phyloP scores from a whole-genome alignment of 371 early-diverging fungal genomes.

The Actinomortierella ambigua region DNA sequence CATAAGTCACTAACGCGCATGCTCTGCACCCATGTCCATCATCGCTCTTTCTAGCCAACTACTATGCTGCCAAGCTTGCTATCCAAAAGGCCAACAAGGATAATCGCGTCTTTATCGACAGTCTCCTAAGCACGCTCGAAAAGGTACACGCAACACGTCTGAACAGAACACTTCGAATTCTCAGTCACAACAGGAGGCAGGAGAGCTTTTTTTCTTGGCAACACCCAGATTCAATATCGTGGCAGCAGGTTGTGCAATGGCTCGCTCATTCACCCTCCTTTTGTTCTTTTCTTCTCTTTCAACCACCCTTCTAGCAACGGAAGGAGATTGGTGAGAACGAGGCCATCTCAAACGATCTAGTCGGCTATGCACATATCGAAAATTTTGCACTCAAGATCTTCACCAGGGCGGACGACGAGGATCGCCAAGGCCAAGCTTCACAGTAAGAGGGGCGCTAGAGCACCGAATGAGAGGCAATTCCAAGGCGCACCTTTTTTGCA shows the following conservation, averaged over 20 bases:
- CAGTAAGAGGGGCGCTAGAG: slow-evolving; percentile 57
- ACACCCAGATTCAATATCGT: too few species aligned
- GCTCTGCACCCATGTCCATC: background rate
- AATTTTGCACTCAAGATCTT: slow-evolving; percentile 94
- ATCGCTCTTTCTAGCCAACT: slow-evolving; percentile 64
- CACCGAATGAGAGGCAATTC: background rate
- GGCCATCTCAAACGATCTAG: slow-evolving; percentile 78
- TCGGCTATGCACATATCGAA: slow-evolving; percentile 85
- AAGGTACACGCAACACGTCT: slow-evolving; percentile 49
- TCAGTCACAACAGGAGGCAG: background rate
- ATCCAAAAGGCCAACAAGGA: slow-evolving; percentile 65
- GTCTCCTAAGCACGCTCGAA: slow-evolving; percentile 81
- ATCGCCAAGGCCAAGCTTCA: slow-evolving; percentile 75
- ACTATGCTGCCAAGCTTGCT: slow-evolving; percentile 87
- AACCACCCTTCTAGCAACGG: slow-evolving; percentile 63
- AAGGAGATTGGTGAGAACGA: slow-evolving; percentile 64
- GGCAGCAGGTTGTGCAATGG: too few species aligned
- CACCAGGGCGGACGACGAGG: slow-evolving; percentile 90
- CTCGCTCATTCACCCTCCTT: too few species aligned
- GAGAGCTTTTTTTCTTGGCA: too few species aligned
- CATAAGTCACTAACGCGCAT: too few species aligned
- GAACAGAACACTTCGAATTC: background rate
- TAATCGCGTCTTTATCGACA: slow-evolving; percentile 65
- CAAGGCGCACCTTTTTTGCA: too few species aligned
- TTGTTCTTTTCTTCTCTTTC: background rate